Evolutionary conservation across 2,329 filamentous ascomycete species (phyloP).

Genomic region (Cadophora gregata): DNA sequence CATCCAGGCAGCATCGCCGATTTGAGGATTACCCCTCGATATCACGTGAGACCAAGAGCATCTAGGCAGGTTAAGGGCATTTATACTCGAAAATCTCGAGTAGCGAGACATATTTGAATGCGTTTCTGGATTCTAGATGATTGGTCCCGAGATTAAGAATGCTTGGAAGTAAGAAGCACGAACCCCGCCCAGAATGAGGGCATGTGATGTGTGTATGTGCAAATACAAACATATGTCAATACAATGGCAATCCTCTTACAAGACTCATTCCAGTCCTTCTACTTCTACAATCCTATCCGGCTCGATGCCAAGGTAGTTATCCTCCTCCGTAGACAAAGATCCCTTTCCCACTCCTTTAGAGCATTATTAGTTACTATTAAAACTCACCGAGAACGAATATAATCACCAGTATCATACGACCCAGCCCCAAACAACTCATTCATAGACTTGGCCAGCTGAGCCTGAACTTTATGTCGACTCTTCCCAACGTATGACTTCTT

Average conservation of each 20-base stretch:
- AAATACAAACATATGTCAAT: not conserved
- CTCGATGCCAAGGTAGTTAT: not conserved
- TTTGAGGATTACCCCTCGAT: not conserved
- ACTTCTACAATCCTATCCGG: not conserved
- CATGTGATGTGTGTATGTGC: not conserved
- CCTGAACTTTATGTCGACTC: not conserved
- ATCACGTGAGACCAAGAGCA: not conserved
- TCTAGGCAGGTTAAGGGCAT: no score
- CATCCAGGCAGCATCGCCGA: not conserved
- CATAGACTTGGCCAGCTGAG: constrained; percentile 1
- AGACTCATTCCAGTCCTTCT: not conserved
- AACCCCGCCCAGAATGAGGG: not conserved
- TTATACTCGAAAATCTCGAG: no score
- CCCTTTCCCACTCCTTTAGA: not conserved
- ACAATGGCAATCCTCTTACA: no score
- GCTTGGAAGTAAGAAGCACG: not conserved
- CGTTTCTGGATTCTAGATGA: no score
- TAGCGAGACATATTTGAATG: no score
- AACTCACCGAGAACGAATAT: not conserved
- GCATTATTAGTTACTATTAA: not conserved
- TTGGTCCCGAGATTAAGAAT: no score
- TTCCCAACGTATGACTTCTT: constrained; percentile 2
- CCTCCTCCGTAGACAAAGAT: not conserved
- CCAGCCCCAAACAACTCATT: constrained; percentile 22
- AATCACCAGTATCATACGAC: not conserved